phyloP scores from a whole-genome alignment of 139 green algal genomes.

The Micractinium conductrix region DNA sequence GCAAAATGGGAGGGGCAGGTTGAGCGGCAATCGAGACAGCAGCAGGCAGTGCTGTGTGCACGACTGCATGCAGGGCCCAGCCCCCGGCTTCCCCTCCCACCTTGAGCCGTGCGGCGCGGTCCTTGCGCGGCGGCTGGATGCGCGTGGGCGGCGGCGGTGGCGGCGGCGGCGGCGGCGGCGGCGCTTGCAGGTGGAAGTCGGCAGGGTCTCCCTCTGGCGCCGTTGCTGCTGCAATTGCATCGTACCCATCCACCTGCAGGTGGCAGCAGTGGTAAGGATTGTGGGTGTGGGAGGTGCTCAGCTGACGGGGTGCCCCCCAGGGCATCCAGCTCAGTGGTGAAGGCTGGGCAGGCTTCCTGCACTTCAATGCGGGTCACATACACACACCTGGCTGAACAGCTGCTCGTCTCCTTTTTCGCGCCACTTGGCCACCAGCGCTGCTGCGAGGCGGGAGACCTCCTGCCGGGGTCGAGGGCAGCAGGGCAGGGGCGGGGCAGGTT shows the following conservation, averaged over 20 bases:
- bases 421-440: conserved; percentile 27
- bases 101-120: conserved; percentile 14
- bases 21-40: no score
- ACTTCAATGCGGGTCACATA: no score
- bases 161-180: conserved; percentile 22
- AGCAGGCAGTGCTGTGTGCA: no score
- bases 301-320: no score
- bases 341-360: no score
- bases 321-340: no score
- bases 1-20: no score
- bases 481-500: no score
- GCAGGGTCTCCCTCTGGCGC: conserved; percentile 22
- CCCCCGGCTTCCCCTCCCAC: not conserved
- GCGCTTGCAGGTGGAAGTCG: conserved; percentile 26
- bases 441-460: conserved; percentile 18
- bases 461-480: not conserved
- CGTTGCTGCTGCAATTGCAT: conserved; percentile 1
- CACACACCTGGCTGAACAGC: conserved; percentile 23
- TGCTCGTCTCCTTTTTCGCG: not conserved
- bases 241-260: conserved; percentile 16
- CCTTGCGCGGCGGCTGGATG: conserved; percentile 16
- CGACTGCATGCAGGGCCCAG: no score
- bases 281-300: no score
- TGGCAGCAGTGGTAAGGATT: no score
- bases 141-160: conserved; percentile 1